Evolutionary conservation across 805 yeast species (phyloP), one percentile per base, ranked within the genome.

Genomic region (Wickerhamomyces bovis): DNA sequence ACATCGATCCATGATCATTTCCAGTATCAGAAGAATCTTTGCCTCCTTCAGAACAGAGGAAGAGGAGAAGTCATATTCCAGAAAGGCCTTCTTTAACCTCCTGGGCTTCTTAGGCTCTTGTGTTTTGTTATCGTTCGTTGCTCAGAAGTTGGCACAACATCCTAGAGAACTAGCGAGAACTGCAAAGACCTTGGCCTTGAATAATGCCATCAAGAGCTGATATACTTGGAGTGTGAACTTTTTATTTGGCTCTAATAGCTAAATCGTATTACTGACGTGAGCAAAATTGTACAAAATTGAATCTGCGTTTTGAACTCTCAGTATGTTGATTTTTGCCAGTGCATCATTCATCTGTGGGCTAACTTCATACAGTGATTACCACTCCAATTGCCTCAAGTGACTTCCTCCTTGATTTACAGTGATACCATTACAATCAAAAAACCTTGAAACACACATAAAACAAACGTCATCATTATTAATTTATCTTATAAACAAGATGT

Each of bases 31-130:
- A 42, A 70, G 87, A 47, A 83, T 88, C 39, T 88, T 88, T 60
- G 81, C 89, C 20, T 83, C 94, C 5, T 87, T 88, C 58, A 67
- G 96, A 18, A 78, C 94, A 2, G 95, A 87, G 52, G 95, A 88
- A 54, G 96, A 88, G 56, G 96, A 89, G 62, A 69, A 90, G 43
- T 68, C 72, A 44, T 83, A 80, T 55, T 85, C 95, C 0, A 69
- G 96, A 42, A 73, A 76, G 51, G 96, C 96, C 1, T 83, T 83
- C 58, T 83, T 82, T 67, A 80, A 87, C 52, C 72, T 89, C 25
- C 68, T 88, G 25, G 96, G 96, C 15, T 88, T 86, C 55, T 63
- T 88, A 15, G 89, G 92, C 0, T 77, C 89, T 16, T 86, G 95
- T 61, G 90, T 86, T 13, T 67, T 82, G 30, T 88, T 89, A 62